phyloP scores from a whole-genome alignment of 139 green algal genomes.

The Chlorella sp. region DNA sequence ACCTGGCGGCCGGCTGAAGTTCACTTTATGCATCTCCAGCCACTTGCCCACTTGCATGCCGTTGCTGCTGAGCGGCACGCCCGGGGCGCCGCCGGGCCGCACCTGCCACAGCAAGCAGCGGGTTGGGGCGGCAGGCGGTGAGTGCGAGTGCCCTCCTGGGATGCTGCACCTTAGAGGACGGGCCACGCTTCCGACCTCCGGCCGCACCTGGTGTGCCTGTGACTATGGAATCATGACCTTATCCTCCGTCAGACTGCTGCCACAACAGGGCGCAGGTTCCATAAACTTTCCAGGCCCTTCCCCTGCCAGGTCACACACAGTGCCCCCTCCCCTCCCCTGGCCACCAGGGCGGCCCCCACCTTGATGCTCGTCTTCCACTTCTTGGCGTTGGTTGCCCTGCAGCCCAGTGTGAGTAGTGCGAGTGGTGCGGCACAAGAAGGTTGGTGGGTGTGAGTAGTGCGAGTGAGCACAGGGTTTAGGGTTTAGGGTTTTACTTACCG shows the following conservation, averaged over 20 bases:
- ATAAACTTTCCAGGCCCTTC: too few relatives aligned
- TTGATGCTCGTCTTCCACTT: conserved; percentile 84
- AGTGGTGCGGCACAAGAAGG: too few relatives aligned
- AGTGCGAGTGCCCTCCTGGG: too few relatives aligned
- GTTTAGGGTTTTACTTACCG: too few relatives aligned
- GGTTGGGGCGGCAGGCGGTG: neutral
- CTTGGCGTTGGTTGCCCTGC: conserved; percentile 59
- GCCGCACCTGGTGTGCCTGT: neutral
- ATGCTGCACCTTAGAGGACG: too few relatives aligned
- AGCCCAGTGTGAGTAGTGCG: neutral
- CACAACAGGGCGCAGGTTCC: too few relatives aligned
- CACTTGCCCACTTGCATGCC: conserved; percentile 66
- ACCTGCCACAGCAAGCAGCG: conserved; percentile 51
- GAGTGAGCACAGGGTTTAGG: too few relatives aligned
- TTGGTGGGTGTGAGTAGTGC: too few relatives aligned
- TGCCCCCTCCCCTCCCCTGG: neutral
- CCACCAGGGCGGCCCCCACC: conserved; percentile 32
- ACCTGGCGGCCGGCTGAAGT: conserved; percentile 26
- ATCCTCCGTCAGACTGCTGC: too few relatives aligned
- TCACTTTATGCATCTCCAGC: conserved; percentile 61
- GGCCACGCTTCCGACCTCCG: too few relatives aligned
- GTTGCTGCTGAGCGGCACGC: conserved; percentile 9
- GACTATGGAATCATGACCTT: too few relatives aligned
- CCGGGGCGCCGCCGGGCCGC: conserved; percentile 28
- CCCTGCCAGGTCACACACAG: neutral